Percentiles rank a stretch among this genome's conserved stretches.
These are phyloP conservation scores for Agapanthus africanus DNA, from an alignment of 106 monocot species.

Conservation along the genomic window DNA sequence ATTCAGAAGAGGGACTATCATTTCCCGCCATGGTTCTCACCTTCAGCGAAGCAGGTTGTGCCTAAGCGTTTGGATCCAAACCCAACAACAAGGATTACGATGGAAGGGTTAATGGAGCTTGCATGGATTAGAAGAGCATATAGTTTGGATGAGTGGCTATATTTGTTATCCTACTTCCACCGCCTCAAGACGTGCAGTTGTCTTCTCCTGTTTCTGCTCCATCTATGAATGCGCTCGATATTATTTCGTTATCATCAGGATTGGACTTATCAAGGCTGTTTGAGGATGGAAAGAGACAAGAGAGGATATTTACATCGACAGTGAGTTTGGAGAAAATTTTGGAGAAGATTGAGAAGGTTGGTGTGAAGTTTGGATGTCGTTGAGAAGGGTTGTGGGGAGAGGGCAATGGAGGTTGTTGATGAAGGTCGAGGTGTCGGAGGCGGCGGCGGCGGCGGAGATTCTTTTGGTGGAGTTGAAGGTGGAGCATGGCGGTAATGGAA, in stretches of 20 bases:
- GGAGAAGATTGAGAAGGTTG: neutral
- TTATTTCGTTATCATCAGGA: conserved; percentile 29
- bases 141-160: conserved; percentile 2
- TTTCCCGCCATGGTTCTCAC: conserved; percentile 44
- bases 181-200: conserved; percentile 5
- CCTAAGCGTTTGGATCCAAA: conserved; percentile 43
- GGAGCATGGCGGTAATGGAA: too few relatives aligned
- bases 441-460: neutral
- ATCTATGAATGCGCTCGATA: conserved; percentile 38
- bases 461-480: neutral
- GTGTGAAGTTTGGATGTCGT: neutral
- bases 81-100: conserved; percentile 35
- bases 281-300: conserved; percentile 2
- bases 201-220: conserved; percentile 9
- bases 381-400: neutral
- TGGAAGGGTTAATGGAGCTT: conserved; percentile 24
- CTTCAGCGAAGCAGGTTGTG: conserved; percentile 23
- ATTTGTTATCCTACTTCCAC: neutral
- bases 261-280: conserved; percentile 38
- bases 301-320: conserved; percentile 4
- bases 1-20: conserved; percentile 25
- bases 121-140: conserved; percentile 23
- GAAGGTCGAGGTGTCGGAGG: neutral
- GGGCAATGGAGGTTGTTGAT: neutral
- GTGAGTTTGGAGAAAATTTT: neutral